Evolutionary conservation across 495 filamentous ascomycete species (phyloP), one percentile per base, ranked within the genome.

Genomic region (Emericellopsis terricola): DNA sequence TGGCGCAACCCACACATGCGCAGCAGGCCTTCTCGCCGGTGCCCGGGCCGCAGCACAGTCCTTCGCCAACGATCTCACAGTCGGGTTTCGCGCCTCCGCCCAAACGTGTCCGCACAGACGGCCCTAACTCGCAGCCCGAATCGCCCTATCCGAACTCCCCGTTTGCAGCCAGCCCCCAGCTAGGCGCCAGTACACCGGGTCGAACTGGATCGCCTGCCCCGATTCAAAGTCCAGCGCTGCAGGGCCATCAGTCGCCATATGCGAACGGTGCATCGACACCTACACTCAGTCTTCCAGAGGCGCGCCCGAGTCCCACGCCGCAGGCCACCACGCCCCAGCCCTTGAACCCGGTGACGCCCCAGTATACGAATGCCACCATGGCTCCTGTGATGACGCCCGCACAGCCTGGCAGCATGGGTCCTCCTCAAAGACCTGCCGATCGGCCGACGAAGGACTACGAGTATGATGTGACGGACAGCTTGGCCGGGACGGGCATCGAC

Each of bases 401-500:
- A 9, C 38, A 48, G 9, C 46, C 51, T 8, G 57, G 59, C 29
- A 60, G 66, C 13, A 92, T 92, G 85, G 79, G 79, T 0, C 85
- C 85, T 13, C 85, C 85, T 1, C 73, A 72, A 21, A 78, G 73
- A 33, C 78, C 81, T 13, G 60, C 61, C 6, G 76, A 80, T 19
- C 72, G 71, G 38, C 69, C 73, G 0, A 64, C 63, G 0, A 83
- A 82, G 51, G 70, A 77, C 26, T 68, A 74, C 28, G 71, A 81
- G 36, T 57, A 64, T 30, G 65, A 69, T 24, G 59, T 83, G 32
- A 75, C 68, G 31, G 85, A 94, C 60, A 74, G 84, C 30, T 48
- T 93, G 38, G 68, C 70, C 19, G 76, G 71, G 20, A 78, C 82
- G 15, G 84, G 81, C 32, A 76, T 94, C 38, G 79, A 93, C 59